Conservation (phyloP, 2,329 filamentous ascomycete species). For the Aspergillus fischeri region DNA sequence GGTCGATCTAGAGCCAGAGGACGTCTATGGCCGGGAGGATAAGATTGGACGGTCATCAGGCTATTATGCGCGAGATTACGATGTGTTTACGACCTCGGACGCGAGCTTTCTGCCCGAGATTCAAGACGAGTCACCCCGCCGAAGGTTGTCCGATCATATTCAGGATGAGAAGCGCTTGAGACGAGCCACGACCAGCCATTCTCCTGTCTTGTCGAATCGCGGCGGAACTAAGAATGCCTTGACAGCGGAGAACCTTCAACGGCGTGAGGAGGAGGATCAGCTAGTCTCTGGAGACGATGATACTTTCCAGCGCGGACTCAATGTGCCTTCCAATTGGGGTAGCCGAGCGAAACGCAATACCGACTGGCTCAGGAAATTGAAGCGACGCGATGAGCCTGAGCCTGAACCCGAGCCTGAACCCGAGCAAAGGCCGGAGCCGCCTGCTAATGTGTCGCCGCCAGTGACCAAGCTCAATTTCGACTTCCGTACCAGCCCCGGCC, state of each 20-base stretch:
- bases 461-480: slow-evolving; percentile 24
- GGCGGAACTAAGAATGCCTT: slow-evolving; percentile 25
- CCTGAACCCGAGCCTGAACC: slow-evolving; percentile 14
- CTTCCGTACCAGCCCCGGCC: slow-evolving; percentile 25
- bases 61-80: slow-evolving; percentile 14
- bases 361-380: slow-evolving; percentile 34
- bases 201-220: slow-evolving; percentile 35
- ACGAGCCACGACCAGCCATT: slow-evolving; percentile 35
- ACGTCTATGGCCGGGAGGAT: slow-evolving; percentile 20
- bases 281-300: slow-evolving; percentile 19
- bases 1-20: slow-evolving; percentile 30
- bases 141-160: slow-evolving; percentile 31
- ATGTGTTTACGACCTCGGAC: slow-evolving; percentile 23
- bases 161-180: slow-evolving; percentile 38
- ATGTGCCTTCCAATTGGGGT: slow-evolving; percentile 38
- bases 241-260: slow-evolving; percentile 36
- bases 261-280: slow-evolving; percentile 28
- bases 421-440: slow-evolving; percentile 15
- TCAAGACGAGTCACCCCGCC: slow-evolving; percentile 31
- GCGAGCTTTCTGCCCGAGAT: slow-evolving; percentile 33
- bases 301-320: slow-evolving; percentile 28
- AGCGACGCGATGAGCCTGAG: slow-evolving; percentile 17
- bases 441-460: slow-evolving; percentile 14
- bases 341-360: slow-evolving; percentile 27
- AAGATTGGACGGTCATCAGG: slow-evolving; percentile 22